A percentile compares a stretch with the other conserved stretches of the same genome.
Conservation (phyloP, 78 protist genomes). For the Dictyostelium intermedium region DNA sequence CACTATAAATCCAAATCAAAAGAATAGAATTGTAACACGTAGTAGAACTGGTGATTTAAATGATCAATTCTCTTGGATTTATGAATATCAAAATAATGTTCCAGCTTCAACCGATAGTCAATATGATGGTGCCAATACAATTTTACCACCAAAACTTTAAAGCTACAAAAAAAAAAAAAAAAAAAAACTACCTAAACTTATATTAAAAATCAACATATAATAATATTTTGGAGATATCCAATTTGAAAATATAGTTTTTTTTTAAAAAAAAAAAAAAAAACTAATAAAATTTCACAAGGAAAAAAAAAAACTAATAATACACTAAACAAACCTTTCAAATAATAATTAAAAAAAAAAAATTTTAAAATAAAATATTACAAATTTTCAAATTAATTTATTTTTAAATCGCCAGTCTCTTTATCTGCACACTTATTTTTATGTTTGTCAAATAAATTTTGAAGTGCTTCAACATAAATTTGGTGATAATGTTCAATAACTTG, state of each 20-base stretch:
- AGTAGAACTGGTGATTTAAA: neutral
- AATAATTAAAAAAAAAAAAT: no score
- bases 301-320: no score
- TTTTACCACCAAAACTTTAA: neutral
- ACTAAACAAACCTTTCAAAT: no score
- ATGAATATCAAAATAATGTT: constrained; percentile 13
- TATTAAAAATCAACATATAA: no score
- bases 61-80: neutral
- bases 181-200: neutral
- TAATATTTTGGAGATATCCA: no score
- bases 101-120: neutral
- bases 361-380: neutral
- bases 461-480: constrained; percentile 33
- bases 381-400: constrained; percentile 30
- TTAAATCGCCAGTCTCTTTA: constrained; percentile 34
- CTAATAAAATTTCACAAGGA: no score
- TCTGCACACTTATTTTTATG: constrained; percentile 28
- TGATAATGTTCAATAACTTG: constrained; percentile 62
- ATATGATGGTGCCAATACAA: neutral
- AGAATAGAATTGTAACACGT: constrained; percentile 8
- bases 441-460: constrained; percentile 32
- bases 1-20: neutral
- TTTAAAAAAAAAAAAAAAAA: no score
- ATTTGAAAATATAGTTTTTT: no score
- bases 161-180: neutral